phyloP scores from a whole-genome alignment of 495 filamentous ascomycete species.

The Penicillium atrosanguineum region DNA sequence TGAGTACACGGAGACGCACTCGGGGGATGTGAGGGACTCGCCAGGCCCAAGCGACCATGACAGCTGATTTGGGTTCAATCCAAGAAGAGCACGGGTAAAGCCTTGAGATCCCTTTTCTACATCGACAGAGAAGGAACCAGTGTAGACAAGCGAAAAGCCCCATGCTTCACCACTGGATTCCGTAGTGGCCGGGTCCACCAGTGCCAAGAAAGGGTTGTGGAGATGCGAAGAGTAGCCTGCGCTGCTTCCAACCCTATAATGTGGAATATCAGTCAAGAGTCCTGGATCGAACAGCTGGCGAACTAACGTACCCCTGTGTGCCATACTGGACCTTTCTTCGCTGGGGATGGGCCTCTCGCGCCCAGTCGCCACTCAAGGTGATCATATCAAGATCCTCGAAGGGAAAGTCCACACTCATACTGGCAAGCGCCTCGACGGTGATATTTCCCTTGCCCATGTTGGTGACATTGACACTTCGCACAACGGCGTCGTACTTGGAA shows the following conservation, averaged over 20 bases:
- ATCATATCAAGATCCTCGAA: constrained; percentile 55
- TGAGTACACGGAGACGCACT: constrained; percentile 53
- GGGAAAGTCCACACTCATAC: constrained; percentile 52
- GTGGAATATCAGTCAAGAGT: not conserved
- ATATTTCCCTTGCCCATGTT: constrained; percentile 47
- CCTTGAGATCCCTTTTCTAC: constrained; percentile 56
- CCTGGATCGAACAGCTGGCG: not conserved
- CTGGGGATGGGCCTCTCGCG: constrained; percentile 43
- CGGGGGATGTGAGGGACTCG: constrained; percentile 50
- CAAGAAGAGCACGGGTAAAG: constrained; percentile 48
- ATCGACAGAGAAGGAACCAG: constrained; percentile 48
- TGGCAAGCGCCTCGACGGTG: constrained; percentile 47
- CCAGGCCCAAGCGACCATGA: constrained; percentile 45
- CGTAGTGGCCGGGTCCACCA: constrained; percentile 48
- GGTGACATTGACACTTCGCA: constrained; percentile 50
- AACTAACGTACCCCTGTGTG: constrained; percentile 25
- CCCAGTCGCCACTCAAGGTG: constrained; percentile 52
- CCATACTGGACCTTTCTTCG: constrained; percentile 37
- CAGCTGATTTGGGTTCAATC: constrained; percentile 50
- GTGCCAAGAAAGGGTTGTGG: constrained; percentile 53
- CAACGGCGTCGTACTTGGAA: constrained; percentile 49
- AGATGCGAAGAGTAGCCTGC: constrained; percentile 54
- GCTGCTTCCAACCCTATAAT: constrained; percentile 39
- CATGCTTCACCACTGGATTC: constrained; percentile 52
- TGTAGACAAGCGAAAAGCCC: constrained; percentile 55